Evolutionary conservation across 805 yeast species (phyloP), one percentile per base, ranked within the genome.

Genomic region (Wickerhamomyces subpelliculosus): DNA sequence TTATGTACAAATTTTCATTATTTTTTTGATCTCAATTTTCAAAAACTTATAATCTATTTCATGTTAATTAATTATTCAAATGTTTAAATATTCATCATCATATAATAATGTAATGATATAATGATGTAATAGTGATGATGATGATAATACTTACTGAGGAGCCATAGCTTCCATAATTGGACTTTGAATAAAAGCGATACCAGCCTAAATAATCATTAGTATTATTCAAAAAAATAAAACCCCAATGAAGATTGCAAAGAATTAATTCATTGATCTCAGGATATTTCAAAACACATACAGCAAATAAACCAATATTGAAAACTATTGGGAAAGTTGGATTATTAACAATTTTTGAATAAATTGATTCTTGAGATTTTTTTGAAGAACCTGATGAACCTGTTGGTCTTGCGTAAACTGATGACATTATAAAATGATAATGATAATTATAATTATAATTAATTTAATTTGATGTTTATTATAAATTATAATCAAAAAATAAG

Each of bases 121-220:
- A 18, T 14, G 8, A 12, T 14, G 5, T 8, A 9, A 11, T 10
- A 19, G 5, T 17, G 5, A 12, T 12, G 12, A 8, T 5, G n/a
- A 37, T 17, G 4, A 25, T 5, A n/a, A 22, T n/a, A 46, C 52
- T 40, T 48, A 70, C 61, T 83, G 90, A 37, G 93, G 93, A 52
- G 82, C 88, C 65, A 84, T 64, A 75, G 80, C 74, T 41, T 83
- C 90, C 85, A 81, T 80, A 53, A 81, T 62, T 49, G 89, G 82
- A 34, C 88, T 80, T 65, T 80, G 86, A 49, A 84, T 75, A 60
- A 84, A 75, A 19, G 78, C 76, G 48, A 82, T 84, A 58, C 93
- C 93, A 34, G 83, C 76, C 67, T 63, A 40, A 22, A 29, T 19
- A 3, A 10, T 23, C 5, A 43, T 45, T 43, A 41, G 43, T 45